Evolutionary conservation across 768 basidiomycete species (phyloP), one percentile per base, ranked within the genome.

Genomic region (Melanogaster broomeanus): DNA sequence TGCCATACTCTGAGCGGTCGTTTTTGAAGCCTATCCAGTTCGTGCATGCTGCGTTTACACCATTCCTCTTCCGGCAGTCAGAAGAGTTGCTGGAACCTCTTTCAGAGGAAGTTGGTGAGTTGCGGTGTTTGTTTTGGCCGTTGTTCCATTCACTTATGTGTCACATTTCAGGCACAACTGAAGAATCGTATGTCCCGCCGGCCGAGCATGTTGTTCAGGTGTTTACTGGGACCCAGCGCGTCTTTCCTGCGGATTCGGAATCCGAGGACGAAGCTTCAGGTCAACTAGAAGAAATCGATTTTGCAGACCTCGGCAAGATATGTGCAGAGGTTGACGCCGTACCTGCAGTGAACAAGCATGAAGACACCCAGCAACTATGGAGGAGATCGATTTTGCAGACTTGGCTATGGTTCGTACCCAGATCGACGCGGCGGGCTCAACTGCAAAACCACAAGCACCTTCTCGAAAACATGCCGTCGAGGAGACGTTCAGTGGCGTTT

Each of bases 11-110:
- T 22, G 79, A 82, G 34, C 71, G 89, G 25, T 87, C 87, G 2
- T 71, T 83, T 0, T 72, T 91, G 16, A 73, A 74, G n/a, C 90
- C 89, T 0, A 72, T 93, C 56, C 68, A 70, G 12, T 92, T 93
- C 57, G 87, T 92, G 12, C 82, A 74, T n/a, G 82, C 86, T 0
- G 72, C 76, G 11, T 45, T 76, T 38, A 81, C 78, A 2, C 70
- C 78, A 47, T 66, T 77, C 61, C 49, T 77, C 73, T 70, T 92
- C 81, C 55, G 67, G 31, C 45, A 75, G 10, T 77, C 85, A 39
- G 85, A 88, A 37, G 87, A 88, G 8, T 67, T 89, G 13, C 63
- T 88, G 27, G 68, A 83, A 56, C 70, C 87, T 1, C 62, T 75
- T 1, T 72, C 74, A 3, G 80, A 86, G 53, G 72, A 79, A 30